Percentiles rank a stretch among this genome's conserved stretches.
These are phyloP conservation scores for Tuber borchii DNA, from an alignment of 495 filamentous ascomycete species.

Conservation along the genomic window DNA sequence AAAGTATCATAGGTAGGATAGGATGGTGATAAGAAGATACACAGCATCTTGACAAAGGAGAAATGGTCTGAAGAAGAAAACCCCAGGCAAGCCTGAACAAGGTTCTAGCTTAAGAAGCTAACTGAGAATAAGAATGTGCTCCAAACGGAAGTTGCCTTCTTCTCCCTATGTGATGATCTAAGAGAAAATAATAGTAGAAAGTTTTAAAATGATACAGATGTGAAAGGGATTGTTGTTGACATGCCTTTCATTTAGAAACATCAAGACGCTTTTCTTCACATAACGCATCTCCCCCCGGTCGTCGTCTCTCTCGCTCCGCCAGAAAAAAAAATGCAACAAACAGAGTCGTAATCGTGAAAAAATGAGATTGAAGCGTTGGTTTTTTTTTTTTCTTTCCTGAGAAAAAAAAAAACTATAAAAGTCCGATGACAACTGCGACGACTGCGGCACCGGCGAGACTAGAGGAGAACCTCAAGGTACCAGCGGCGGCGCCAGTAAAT, in stretches of 20 bases:
- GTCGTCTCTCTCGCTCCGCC: background rate
- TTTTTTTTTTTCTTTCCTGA: background rate
- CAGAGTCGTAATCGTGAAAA: conserved; percentile 1
- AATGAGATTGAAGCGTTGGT: background rate
- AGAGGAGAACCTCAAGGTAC: conserved; percentile 12
- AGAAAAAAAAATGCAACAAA: background rate
- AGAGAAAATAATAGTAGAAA: background rate
- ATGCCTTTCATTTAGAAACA: background rate
- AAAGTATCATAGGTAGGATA: background rate
- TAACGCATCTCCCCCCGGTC: background rate
- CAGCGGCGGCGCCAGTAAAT: conserved; percentile 13
- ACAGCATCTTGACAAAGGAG: background rate
- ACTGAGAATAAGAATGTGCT: background rate
- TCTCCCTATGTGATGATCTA: background rate
- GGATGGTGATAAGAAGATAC: background rate
- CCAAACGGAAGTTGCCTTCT: background rate
- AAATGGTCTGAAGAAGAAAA: background rate
- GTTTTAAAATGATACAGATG: background rate
- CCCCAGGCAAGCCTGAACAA: background rate
- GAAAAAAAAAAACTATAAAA: conserved; percentile 16
- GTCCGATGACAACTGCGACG: conserved; percentile 13
- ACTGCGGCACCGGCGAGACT: conserved; percentile 22
- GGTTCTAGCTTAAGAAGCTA: background rate
- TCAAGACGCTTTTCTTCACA: background rate
- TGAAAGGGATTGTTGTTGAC: conserved; percentile 3